Evolutionary conservation across 208 protist species (phyloP), one percentile per base, ranked within the genome.

Genomic region (Strigomonas galati): DNA sequence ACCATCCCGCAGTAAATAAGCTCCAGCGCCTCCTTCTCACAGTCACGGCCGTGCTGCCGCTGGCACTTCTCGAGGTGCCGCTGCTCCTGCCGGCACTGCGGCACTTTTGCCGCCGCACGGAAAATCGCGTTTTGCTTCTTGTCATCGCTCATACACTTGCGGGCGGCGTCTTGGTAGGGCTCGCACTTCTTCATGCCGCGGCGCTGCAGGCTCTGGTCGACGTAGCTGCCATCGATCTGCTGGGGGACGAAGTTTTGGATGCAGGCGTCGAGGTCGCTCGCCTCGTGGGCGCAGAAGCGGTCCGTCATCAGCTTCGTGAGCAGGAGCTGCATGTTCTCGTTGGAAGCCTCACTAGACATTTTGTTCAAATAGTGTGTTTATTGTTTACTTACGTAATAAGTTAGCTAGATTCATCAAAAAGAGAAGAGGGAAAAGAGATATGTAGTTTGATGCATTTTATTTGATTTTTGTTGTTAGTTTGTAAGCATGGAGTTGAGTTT

Each of bases 1-100:
- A 89, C 82, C 84, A 95, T 89, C 19, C 89, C 89, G 59, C 89
- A 95, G 77, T 89, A 92, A 31, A 95, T 63, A 59, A 77, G 79
- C 65, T 95, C 82, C 21, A 92, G 68, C 12, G 83, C 86, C 75
- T 95, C 85, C 52, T 74, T 60, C 74, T 95, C 87, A 60, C 89
- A 95, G 59, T 91, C 82, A 30, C 72, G 61, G 28, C 72, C 76
- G 23, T 73, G 69, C 7, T 51, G 19, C 0, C 74, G 46, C 44
- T 90, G 85, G 63, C 89, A 95, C 21, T 69, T 46, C 62, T 81
- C 67, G 52, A 91, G 62, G 32, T 65, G 72, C 6, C 69, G 65
- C 58, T 76, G 67, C 64, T 95, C 89, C 2, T 72, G 59, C 56
- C 79, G 84, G 76, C 89, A 95, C n/a, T 74, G 67, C 5, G 85